Percentiles rank a stretch among this genome's conserved stretches.
These are phyloP conservation scores for Trichaptum fuscoviolaceum DNA, from an alignment of 768 basidiomycete genomes.

Conservation along the genomic window DNA sequence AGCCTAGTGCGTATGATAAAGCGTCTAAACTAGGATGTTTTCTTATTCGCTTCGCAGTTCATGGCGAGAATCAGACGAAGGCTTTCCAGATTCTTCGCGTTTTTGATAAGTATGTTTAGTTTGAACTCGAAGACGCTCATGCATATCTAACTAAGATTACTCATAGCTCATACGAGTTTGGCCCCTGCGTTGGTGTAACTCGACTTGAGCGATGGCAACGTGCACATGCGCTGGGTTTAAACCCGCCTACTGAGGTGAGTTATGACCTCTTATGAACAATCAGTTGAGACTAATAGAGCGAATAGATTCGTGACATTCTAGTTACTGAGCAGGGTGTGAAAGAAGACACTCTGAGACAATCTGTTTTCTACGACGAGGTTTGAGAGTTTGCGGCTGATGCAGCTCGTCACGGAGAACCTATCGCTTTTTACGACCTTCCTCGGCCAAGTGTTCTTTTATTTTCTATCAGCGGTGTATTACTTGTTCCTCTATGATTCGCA, in stretches of 20 bases:
- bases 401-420: no score
- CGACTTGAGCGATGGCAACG: constrained; percentile 86
- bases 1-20: constrained; percentile 12
- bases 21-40: neutral
- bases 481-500: neutral
- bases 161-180: constrained; percentile 70
- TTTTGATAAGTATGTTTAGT: constrained; percentile 64
- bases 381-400: constrained; percentile 7
- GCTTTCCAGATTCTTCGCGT: constrained; percentile 69
- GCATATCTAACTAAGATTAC: constrained; percentile 8
- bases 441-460: neutral
- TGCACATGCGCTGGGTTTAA: constrained; percentile 68
- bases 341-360: constrained; percentile 48
- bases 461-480: neutral
- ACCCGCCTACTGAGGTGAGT: constrained; percentile 74
- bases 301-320: constrained; percentile 36
- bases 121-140: constrained; percentile 1
- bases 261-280: neutral
- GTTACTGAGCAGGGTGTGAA: constrained; percentile 59
- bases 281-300: constrained; percentile 3
- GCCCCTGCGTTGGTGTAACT: constrained; percentile 74
- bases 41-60: constrained; percentile 40
- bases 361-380: constrained; percentile 50
- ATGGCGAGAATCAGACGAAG: constrained; percentile 53
- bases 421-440: neutral